Conservation (phyloP, 169 alveolate species). For the Eimeria brunetti region DNA sequence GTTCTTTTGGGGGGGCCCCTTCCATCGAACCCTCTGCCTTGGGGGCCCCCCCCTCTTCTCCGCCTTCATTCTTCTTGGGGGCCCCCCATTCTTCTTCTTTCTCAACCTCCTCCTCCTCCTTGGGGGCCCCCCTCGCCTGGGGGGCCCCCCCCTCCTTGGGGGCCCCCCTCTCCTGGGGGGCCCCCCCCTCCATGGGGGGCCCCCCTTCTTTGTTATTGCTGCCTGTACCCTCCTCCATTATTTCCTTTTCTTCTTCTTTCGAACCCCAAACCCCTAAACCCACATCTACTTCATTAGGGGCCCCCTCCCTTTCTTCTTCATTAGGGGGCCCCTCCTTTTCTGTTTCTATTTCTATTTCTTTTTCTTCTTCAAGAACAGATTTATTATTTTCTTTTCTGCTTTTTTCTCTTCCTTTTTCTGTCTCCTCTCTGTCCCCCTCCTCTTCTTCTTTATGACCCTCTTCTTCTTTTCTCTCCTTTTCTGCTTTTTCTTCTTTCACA, state of each 20-base stretch:
- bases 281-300: not conserved
- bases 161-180: not conserved
- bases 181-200: too few relatives aligned
- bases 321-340: not conserved
- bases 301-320: not conserved
- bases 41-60: not conserved
- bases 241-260: too few relatives aligned
- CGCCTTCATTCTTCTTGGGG: not conserved
- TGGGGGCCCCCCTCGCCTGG: not conserved
- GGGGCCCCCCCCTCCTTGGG: not conserved
- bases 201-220: not conserved
- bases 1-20: not conserved
- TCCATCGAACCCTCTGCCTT: not conserved
- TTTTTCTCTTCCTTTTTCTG: too few relatives aligned
- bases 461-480: too few relatives aligned
- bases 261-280: not conserved
- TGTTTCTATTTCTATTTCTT: not conserved
- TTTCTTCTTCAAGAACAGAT: too few relatives aligned
- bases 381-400: not conserved
- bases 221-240: too few relatives aligned
- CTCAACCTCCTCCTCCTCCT: not conserved
- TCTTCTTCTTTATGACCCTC: too few relatives aligned
- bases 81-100: not conserved
- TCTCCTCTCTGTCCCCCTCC: too few relatives aligned
- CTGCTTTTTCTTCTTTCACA: not conserved